Percentiles rank a stretch among this genome's conserved stretches.
phyloP scores from a whole-genome alignment of 1,139 yeast species.

The Suhomyces guaymorum region DNA sequence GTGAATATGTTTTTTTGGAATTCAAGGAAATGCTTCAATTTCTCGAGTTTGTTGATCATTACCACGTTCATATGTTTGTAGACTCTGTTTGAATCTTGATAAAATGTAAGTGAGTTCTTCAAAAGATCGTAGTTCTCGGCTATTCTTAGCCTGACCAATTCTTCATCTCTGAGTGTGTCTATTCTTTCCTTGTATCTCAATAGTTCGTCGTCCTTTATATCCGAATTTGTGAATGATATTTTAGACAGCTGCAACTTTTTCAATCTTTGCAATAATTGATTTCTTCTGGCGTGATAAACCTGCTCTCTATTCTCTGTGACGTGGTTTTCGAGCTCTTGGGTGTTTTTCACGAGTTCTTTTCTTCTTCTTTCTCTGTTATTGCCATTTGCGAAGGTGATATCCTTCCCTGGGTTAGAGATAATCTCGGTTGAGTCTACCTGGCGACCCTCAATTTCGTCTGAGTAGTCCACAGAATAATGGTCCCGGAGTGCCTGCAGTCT shows the following conservation, averaged over 20 bases:
- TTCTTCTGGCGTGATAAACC: slow-evolving; percentile 26
- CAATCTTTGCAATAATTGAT: slow-evolving; percentile 28
- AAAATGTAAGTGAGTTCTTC: slow-evolving; percentile 35
- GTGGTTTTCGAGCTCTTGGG: slow-evolving; percentile 20
- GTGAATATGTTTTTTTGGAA: slow-evolving; percentile 36
- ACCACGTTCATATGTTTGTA: slow-evolving; percentile 36
- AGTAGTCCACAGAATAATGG: not conserved
- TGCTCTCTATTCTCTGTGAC: slow-evolving; percentile 20
- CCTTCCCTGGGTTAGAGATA: slow-evolving; percentile 19
- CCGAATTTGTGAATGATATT: slow-evolving; percentile 23
- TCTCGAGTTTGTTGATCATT: slow-evolving; percentile 38
- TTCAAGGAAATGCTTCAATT: slow-evolving; percentile 43
- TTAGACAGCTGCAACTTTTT: slow-evolving; percentile 28
- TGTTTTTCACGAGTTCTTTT: slow-evolving; percentile 20
- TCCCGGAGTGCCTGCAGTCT: not conserved
- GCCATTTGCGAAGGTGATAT: slow-evolving; percentile 28
- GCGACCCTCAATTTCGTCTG: not conserved
- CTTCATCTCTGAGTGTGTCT: slow-evolving; percentile 40
- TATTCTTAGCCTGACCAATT: slow-evolving; percentile 37
- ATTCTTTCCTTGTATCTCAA: slow-evolving; percentile 32
- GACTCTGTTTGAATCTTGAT: slow-evolving; percentile 40
- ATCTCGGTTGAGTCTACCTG: slow-evolving; percentile 10
- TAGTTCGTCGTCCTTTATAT: slow-evolving; percentile 35
- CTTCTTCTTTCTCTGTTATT: slow-evolving; percentile 29
- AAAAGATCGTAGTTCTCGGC: slow-evolving; percentile 37